A percentile compares a stretch with the other conserved stretches of the same genome.
Evolutionary conservation across 1,284 basidiomycete genomes (phyloP).

Genomic region (Earliella scabrosa): DNA sequence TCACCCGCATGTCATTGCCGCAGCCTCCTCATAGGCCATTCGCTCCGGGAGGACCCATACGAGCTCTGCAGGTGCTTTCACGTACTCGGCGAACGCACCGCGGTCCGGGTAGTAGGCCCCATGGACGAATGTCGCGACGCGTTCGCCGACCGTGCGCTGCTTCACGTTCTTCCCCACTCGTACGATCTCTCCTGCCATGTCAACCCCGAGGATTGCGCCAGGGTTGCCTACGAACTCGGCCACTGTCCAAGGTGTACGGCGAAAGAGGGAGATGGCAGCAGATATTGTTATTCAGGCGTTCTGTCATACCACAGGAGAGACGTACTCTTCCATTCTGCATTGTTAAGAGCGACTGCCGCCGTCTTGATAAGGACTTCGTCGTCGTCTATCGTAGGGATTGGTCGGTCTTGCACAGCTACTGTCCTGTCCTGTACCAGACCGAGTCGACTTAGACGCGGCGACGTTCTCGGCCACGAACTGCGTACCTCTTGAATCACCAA

Average conservation of each 20-base stretch:
- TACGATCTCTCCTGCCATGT: constrained; percentile 32
- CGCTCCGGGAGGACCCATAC: constrained; percentile 39
- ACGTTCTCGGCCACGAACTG: neutral
- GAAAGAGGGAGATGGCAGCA: constrained; percentile 5
- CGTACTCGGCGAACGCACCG: constrained; percentile 48
- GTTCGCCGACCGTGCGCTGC: constrained; percentile 27
- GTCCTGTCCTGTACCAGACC: neutral
- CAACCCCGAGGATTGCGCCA: constrained; percentile 31
- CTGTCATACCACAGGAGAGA: neutral
- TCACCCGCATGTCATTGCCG: constrained; percentile 33
- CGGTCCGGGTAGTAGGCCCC: constrained; percentile 30
- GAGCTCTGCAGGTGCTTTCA: constrained; percentile 36
- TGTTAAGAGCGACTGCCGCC: constrained; percentile 20
- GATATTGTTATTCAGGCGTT: too few species aligned
- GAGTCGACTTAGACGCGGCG: neutral
- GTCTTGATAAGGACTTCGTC: constrained; percentile 30
- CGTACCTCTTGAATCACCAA: neutral
- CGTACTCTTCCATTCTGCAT: neutral
- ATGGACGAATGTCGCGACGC: constrained; percentile 32
- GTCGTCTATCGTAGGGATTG: constrained; percentile 16
- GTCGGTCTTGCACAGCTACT: constrained; percentile 4
- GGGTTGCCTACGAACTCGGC: neutral
- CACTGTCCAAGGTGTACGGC: neutral
- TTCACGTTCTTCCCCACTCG: constrained; percentile 28
- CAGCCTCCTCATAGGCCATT: constrained; percentile 40